Percentiles rank a stretch among this genome's conserved stretches.
phyloP scores from a whole-genome alignment of 208 protist species.

The Balamuthia mandrillaris region DNA sequence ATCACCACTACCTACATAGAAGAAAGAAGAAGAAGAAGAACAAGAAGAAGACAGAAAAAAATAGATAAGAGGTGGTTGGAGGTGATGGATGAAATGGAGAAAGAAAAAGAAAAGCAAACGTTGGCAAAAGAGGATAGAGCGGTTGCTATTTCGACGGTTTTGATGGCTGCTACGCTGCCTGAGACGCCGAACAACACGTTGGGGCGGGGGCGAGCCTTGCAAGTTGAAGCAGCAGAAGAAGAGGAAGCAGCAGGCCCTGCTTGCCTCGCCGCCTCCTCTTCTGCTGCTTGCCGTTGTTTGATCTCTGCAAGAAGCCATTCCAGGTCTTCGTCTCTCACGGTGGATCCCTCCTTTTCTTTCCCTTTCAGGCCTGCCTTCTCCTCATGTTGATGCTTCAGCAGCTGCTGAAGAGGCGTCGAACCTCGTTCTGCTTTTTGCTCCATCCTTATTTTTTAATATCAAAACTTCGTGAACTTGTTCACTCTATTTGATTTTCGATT shows the following conservation, averaged over 20 bases:
- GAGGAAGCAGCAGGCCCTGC: not conserved
- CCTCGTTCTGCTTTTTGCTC: too few species aligned
- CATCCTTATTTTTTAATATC: too few species aligned
- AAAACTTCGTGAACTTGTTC: too few species aligned
- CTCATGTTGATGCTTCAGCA: too few species aligned
- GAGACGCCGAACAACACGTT: not conserved
- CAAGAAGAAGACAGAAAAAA: not conserved
- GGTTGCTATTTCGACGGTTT: not conserved
- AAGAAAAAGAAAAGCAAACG: not conserved
- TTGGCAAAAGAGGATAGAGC: not conserved
- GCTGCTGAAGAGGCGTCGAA: too few species aligned
- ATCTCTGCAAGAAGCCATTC: not conserved
- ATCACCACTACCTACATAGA: not conserved
- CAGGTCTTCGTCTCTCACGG: too few species aligned
- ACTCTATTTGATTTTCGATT: too few species aligned
- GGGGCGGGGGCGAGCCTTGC: too few species aligned
- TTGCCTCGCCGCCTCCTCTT: not conserved
- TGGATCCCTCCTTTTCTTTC: too few species aligned
- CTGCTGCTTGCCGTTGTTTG: not conserved
- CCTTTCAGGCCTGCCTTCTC: too few species aligned
- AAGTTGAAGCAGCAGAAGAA: too few species aligned
- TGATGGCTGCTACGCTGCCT: conserved; percentile 8
- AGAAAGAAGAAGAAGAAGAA: not conserved
- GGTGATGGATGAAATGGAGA: not conserved
- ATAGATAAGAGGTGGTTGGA: not conserved